phyloP scores from a whole-genome alignment of 2,329 filamentous ascomycete species.

The Monosporascus sp. region DNA sequence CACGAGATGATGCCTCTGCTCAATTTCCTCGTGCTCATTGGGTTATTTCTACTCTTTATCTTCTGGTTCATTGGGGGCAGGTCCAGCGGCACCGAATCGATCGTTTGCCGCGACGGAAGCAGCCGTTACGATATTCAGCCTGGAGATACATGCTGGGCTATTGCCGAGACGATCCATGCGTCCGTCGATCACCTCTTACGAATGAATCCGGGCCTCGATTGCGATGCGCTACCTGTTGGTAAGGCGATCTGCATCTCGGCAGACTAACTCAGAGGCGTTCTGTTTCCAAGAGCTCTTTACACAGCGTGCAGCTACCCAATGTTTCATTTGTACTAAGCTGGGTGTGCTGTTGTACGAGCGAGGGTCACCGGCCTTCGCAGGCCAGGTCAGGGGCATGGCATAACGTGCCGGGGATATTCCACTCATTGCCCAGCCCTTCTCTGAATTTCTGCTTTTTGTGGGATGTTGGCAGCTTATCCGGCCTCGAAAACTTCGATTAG shows the following conservation, averaged over 20 bases:
- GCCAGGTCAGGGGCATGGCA: too few relatives aligned
- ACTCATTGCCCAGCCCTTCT: too few relatives aligned
- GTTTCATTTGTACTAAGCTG: too few relatives aligned
- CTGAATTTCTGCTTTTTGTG: too few relatives aligned
- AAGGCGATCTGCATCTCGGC: constrained; percentile 41
- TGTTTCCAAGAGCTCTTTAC: too few relatives aligned
- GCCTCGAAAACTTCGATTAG: too few relatives aligned
- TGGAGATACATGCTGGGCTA: constrained; percentile 50
- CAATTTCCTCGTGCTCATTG: constrained; percentile 52
- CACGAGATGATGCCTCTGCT: constrained; percentile 50
- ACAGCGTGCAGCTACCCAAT: too few relatives aligned
- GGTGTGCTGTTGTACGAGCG: too few relatives aligned
- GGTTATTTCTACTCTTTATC: constrained; percentile 45
- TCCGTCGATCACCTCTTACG: constrained; percentile 41
- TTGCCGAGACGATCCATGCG: constrained; percentile 39
- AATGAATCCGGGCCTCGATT: constrained; percentile 42
- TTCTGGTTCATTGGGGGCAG: constrained; percentile 42
- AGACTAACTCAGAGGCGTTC: constrained; percentile 2
- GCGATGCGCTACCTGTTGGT: constrained; percentile 39
- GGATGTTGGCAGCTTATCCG: too few relatives aligned
- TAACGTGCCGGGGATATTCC: too few relatives aligned
- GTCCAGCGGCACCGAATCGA: constrained; percentile 15
- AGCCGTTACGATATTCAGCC: constrained; percentile 34
- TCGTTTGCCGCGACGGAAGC: constrained; percentile 25
- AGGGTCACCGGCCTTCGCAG: too few relatives aligned